phyloP scores from a whole-genome alignment of 2,329 filamentous ascomycete genomes.

The Aureobasidium sp. region DNA sequence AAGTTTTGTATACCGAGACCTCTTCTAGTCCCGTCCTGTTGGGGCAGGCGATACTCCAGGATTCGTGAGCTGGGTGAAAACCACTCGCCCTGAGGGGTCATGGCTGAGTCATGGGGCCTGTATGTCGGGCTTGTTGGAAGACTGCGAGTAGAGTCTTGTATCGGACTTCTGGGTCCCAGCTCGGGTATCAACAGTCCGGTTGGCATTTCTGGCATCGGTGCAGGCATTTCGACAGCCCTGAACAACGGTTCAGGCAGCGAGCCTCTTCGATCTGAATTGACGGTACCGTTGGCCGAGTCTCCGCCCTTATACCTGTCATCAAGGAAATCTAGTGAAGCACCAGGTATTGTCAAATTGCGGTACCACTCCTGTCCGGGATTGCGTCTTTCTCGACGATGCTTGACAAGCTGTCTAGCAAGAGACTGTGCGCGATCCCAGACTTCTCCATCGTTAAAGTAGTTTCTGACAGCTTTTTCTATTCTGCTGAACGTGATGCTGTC shows the following conservation, averaged over 20 bases:
- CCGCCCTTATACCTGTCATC: not conserved
- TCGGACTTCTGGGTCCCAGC: not conserved
- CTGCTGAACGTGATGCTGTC: not conserved
- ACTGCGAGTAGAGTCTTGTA: not conserved
- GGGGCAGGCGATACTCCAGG: not conserved
- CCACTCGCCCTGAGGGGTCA: not conserved
- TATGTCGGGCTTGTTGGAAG: not conserved
- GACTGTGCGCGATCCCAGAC: not conserved
- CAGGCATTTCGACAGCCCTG: not conserved
- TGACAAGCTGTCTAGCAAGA: not conserved
- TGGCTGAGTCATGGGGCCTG: not conserved
- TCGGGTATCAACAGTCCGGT: not conserved
- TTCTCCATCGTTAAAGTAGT: not conserved
- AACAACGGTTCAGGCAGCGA: not conserved
- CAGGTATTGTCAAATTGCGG: not conserved
- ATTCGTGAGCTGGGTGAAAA: not conserved
- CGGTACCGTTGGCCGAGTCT: not conserved
- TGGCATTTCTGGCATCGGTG: not conserved
- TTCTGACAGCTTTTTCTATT: not conserved
- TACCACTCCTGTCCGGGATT: not conserved
- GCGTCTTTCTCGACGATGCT: conserved; percentile 5
- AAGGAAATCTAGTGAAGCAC: not conserved
- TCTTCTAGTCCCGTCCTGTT: too few relatives aligned
- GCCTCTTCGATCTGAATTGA: not conserved
- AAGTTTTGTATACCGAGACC: too few relatives aligned